Conservation (phyloP, 106 monocot species). For the Dendrobium officinale region DNA sequence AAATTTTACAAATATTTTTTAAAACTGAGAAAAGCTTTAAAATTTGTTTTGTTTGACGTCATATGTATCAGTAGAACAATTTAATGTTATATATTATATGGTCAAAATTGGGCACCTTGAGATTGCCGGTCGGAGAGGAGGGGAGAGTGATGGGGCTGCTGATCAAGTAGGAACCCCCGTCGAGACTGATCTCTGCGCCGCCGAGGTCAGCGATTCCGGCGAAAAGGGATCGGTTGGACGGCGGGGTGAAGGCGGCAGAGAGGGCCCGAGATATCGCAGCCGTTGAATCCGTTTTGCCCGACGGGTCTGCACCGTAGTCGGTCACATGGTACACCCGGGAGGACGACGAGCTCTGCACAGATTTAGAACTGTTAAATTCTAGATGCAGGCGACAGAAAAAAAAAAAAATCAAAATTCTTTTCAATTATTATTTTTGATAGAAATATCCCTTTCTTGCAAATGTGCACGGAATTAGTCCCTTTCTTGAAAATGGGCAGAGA, state of each 20-base stretch:
- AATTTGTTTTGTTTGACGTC: too few species aligned
- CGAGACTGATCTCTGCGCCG: slow-evolving; percentile 60
- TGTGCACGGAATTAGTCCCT: too few species aligned
- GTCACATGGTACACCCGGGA: slow-evolving; percentile 56
- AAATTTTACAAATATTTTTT: too few species aligned
- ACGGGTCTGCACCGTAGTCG: slow-evolving; percentile 77
- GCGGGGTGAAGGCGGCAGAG: slow-evolving; percentile 35
- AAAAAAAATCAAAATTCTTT: too few species aligned
- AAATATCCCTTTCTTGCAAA: too few species aligned
- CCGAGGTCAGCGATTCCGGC: slow-evolving; percentile 57
- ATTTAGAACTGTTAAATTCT: too few species aligned
- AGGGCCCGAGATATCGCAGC: slow-evolving; percentile 47
- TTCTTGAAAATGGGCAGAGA: too few species aligned
- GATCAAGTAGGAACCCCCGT: slow-evolving; percentile 55
- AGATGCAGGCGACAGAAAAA: too few species aligned
- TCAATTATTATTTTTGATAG: too few species aligned
- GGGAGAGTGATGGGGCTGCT: slow-evolving; percentile 42
- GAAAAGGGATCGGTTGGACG: slow-evolving; percentile 20
- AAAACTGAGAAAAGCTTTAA: too few species aligned
- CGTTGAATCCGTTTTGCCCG: slow-evolving; percentile 41
- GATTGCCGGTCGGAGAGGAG: slow-evolving; percentile 47
- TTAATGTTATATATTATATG: too few species aligned
- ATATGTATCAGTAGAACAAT: too few species aligned
- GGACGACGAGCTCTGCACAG: slow-evolving; percentile 6
- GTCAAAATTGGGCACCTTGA: slow-evolving; percentile 30